Percentiles rank a stretch among this genome's conserved stretches.
Conservation (phyloP, 352 stramenopile genomes). For the Phytophthora capsici region DNA sequence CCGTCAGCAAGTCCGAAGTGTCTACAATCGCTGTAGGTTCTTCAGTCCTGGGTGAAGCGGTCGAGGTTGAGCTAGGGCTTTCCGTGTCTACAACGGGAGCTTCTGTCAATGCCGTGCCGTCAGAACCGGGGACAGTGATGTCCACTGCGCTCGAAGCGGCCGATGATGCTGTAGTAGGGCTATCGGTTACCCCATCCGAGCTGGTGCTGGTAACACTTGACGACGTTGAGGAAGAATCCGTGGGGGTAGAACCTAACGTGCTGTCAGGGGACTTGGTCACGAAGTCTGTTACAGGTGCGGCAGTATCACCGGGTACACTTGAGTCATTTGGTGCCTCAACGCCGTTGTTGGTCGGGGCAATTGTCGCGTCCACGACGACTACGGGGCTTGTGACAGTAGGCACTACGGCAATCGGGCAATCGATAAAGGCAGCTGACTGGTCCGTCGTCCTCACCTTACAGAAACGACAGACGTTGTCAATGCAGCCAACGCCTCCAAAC, state of each 20-base stretch:
- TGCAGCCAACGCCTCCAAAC: conserved; percentile 40
- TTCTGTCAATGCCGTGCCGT: neutral
- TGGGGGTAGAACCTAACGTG: neutral
- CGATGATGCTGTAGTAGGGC: neutral
- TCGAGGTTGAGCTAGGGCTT: neutral
- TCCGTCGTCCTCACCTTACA: conserved; percentile 34
- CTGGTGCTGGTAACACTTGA: neutral
- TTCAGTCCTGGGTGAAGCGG: neutral
- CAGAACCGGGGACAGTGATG: neutral
- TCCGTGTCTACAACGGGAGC: neutral
- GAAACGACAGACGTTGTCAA: conserved; percentile 42
- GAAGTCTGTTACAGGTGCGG: neutral
- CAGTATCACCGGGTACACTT: conserved; percentile 1
- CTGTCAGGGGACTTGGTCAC: neutral
- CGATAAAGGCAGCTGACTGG: conserved; percentile 21
- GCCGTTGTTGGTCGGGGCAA: no score
- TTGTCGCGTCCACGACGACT: neutral
- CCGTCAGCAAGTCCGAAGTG: conserved; percentile 16
- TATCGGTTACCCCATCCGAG: neutral
- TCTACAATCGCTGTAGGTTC: conserved; percentile 4
- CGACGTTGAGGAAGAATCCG: neutral
- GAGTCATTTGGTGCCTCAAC: no score
- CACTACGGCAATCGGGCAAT: conserved; percentile 4
- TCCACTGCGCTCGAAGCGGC: neutral
- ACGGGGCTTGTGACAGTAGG: neutral